Base-by-base conservation (phyloP, 352 stramenopile genomes). In the Pythium myriotylum region DNA sequence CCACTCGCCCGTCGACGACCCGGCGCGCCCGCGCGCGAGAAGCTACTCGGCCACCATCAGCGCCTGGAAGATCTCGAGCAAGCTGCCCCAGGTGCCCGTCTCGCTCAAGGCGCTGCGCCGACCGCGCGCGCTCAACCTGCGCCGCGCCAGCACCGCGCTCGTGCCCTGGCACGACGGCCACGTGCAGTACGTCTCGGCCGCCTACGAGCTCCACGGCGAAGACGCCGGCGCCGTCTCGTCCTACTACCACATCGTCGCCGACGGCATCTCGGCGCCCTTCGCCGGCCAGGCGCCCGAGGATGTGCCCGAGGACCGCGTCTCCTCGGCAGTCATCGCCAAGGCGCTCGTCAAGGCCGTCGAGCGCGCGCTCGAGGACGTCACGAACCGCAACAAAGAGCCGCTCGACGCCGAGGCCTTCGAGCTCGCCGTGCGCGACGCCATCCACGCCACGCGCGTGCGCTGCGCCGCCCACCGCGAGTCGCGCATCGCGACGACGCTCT, bases 221-320 rank as follows among this genome's bases (percentile, higher is more conserved):
- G 85, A 94, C 67, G 83, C 78, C 4, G 75, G 80, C n/a, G 76
- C 68, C 2, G 59, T 64, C 5, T 74, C 72, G 9, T 69, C 37
- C 22, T 90, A 85, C 66, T 92, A 85, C 59, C 85, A 94, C 67
- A 81, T 94, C 63, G 79, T 94, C 3, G 79, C 85, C 14, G 85
- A 92, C 61, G 85, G 85, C 13, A 80, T 91, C 26, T 90, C 79
- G 51, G 80, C 80, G 4, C 78, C 80, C 3, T 89, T 90, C 37
- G 76, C 71, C 1, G 70, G 76, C 4, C 60, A 39, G 65, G 58
- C 42, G 0, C 78, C 72, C 3, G 62, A 60, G 55, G 40, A 43
- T 0, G 29, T 62, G 12, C 56, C 63, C 3, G 42, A 40, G 33
- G 24, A 65, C 39, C 49, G 46, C 10, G 78, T 84, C 7, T 88